Evolutionary conservation across 2,329 filamentous ascomycete species (phyloP).

Genomic region (Fusarium phyllophilum): DNA sequence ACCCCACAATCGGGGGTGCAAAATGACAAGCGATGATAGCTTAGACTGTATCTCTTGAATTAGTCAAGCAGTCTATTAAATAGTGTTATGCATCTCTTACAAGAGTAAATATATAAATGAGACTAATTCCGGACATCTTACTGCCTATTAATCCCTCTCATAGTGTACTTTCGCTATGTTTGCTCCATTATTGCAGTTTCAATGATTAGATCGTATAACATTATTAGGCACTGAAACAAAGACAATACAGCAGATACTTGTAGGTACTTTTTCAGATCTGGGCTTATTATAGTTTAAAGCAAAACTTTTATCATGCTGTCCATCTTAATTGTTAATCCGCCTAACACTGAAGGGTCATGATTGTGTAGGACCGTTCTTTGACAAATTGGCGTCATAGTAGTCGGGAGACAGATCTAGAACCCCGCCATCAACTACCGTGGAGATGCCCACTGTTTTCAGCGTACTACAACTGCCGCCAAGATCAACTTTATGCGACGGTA

Average conservation of each 20-base stretch:
- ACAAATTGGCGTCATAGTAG: rapidly evolving
- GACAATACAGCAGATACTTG: no score
- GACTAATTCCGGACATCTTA: rapidly evolving
- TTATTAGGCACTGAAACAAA: no score
- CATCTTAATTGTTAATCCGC: no score
- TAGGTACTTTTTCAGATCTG: neutral
- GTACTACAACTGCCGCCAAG: neutral
- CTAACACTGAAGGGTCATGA: neutral
- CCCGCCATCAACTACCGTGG: neutral
- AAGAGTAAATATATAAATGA: neutral
- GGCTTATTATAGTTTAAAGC: neutral
- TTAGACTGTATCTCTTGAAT: neutral
- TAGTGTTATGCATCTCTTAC: no score
- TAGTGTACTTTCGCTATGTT: neutral
- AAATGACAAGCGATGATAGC: neutral
- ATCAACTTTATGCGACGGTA: neutral
- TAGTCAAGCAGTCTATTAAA: rapidly evolving
- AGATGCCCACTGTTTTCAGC: neutral
- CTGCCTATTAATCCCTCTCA: rapidly evolving
- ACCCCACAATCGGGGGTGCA: neutral
- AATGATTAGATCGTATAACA: no score
- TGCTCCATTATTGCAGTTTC: no score
- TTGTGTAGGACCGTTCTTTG: neutral
- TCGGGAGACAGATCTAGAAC: neutral
- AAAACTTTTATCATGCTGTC: neutral